phyloP scores from a whole-genome alignment of 257 asterid species.

The Capsicum chinense region DNA sequence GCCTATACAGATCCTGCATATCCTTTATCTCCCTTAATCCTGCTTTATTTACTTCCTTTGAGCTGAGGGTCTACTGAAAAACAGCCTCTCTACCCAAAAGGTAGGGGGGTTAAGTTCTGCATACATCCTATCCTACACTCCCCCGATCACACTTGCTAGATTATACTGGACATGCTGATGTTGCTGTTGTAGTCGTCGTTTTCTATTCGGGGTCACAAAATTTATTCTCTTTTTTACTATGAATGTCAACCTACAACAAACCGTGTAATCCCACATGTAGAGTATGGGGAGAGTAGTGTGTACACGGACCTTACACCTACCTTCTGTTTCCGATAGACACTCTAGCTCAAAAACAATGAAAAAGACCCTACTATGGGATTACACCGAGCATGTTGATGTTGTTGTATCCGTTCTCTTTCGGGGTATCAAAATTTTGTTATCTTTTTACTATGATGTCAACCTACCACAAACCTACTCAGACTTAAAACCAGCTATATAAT shows the following conservation, averaged over 20 bases:
- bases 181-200: not conserved
- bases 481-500: no score
- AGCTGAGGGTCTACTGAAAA: not conserved
- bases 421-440: no score
- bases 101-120: not conserved
- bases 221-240: not conserved
- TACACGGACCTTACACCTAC: no score
- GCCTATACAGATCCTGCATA: not conserved
- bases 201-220: not conserved
- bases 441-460: not conserved
- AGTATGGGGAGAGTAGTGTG: no score
- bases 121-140: not conserved
- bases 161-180: no score
- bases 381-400: no score
- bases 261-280: no score
- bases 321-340: no score
- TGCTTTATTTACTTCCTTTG: not conserved
- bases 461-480: not conserved
- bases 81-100: not conserved
- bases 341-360: no score
- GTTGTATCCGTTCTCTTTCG: no score
- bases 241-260: no score
- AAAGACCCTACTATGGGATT: no score
- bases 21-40: not conserved
- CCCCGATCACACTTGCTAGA: not conserved